A percentile compares a stretch with the other conserved stretches of the same genome.
Conservation (phyloP, 805 yeast species). For the Grigorovia yakushimaensis region DNA sequence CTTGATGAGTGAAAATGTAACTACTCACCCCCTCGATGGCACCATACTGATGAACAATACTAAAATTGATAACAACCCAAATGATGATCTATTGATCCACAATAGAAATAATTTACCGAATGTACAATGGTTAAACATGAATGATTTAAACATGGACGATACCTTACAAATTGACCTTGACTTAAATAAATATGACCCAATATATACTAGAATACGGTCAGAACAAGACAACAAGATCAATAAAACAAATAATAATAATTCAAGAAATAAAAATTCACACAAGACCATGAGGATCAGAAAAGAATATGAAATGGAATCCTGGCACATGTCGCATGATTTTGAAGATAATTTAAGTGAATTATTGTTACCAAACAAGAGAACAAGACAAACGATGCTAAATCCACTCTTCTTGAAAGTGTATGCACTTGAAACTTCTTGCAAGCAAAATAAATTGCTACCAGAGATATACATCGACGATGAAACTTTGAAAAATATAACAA, state of each 20-base stretch:
- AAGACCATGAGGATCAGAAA: conserved; percentile 9
- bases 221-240: not conserved
- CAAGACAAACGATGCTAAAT: conserved; percentile 20
- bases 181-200: not conserved
- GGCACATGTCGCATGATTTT: conserved; percentile 15
- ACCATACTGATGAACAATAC: not conserved
- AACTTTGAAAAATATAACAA: conserved; percentile 14
- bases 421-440: conserved; percentile 22
- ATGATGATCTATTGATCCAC: not conserved
- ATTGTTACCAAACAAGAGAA: conserved; percentile 16
- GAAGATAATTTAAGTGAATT: not conserved
- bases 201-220: not conserved
- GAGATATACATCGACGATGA: conserved; percentile 25
- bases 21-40: not conserved
- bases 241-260: not conserved
- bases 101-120: conserved; percentile 3
- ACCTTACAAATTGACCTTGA: conserved; percentile 5
- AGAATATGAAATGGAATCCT: conserved; percentile 19
- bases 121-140: conserved; percentile 13
- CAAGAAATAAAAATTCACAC: conserved; percentile 5
- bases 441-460: conserved; percentile 18
- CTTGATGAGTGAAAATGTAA: not conserved
- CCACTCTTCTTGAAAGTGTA: conserved; percentile 24
- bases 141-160: conserved; percentile 20
- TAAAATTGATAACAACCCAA: not conserved